Conservation (phyloP, 108 stramenopile genomes). For the Cylindrotheca closterium region DNA sequence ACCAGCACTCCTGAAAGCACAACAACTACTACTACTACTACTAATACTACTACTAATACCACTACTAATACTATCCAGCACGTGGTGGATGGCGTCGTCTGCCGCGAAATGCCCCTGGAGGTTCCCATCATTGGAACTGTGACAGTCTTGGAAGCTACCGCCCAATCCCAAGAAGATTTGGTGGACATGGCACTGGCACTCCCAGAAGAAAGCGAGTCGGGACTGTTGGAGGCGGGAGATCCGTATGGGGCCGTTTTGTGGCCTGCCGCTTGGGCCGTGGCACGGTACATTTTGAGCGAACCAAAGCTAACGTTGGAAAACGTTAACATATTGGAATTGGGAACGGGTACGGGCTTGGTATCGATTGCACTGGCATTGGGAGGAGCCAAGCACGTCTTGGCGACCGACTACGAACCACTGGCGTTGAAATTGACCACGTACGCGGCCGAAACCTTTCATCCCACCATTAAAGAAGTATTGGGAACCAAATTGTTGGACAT, state of each 20-base stretch:
- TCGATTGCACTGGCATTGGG: conserved; percentile 47
- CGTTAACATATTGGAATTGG: conserved; percentile 48
- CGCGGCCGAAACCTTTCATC: conserved; percentile 34
- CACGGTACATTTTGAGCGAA: conserved; percentile 34
- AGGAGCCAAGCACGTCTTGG: conserved; percentile 42
- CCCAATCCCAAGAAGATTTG: conserved; percentile 52
- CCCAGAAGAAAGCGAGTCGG: conserved; percentile 7
- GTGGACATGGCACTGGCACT: conserved; percentile 47
- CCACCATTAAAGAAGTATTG: conserved; percentile 18
- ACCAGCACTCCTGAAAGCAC: no score
- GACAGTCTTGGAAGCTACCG: conserved; percentile 62
- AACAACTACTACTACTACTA: no score
- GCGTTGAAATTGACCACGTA: conserved; percentile 45
- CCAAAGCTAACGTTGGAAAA: conserved; percentile 5
- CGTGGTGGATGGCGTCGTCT: conserved; percentile 40
- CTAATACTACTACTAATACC: no score
- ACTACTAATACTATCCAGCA: no score
- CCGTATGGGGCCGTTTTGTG: conserved; percentile 68
- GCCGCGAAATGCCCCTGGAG: conserved; percentile 39
- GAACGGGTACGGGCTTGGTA: conserved; percentile 63
- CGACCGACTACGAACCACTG: conserved; percentile 63
- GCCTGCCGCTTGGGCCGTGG: conserved; percentile 59
- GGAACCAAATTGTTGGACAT: conserved; percentile 46
- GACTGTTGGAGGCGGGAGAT: conserved; percentile 33
- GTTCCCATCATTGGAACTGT: conserved; percentile 35